Evolutionary conservation across 768 basidiomycete genomes (phyloP).

Genomic region (Amanita rubescens): DNA sequence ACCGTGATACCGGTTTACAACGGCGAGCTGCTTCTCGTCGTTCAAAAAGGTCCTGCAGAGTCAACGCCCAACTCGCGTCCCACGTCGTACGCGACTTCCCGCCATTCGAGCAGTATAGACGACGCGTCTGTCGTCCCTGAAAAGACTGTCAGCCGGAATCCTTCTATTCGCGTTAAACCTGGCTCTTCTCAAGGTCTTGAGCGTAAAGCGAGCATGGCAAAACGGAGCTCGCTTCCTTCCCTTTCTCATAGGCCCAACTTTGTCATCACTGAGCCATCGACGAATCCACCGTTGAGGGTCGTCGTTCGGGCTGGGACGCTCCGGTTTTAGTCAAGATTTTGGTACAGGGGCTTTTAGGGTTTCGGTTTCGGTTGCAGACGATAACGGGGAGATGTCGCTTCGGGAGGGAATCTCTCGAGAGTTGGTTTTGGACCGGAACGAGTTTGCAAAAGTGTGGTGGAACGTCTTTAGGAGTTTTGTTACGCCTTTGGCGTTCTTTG

Average conservation of each 20-base stretch:
- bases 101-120: constrained; percentile 60
- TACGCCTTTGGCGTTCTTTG: constrained; percentile 75
- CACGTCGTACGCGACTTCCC: constrained; percentile 55
- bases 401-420: constrained; percentile 68
- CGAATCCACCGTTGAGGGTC: constrained; percentile 67
- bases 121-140: constrained; percentile 29
- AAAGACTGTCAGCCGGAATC: constrained; percentile 46
- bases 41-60: constrained; percentile 45
- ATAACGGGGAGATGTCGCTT: constrained; percentile 80
- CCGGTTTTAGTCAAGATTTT: constrained; percentile 68
- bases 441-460: constrained; percentile 81
- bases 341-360: constrained; percentile 70
- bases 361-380: constrained; percentile 76
- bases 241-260: constrained; percentile 57
- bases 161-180: constrained; percentile 75
- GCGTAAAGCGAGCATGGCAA: constrained; percentile 68
- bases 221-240: constrained; percentile 74
- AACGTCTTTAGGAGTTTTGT: constrained; percentile 76
- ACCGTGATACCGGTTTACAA: constrained; percentile 69
- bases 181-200: constrained; percentile 61
- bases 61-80: constrained; percentile 43
- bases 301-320: constrained; percentile 75
- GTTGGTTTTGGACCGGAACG: constrained; percentile 60
- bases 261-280: constrained; percentile 52
- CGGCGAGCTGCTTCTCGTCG: constrained; percentile 66